Conservation (phyloP, 352 stramenopile genomes). For the Pythium coloratum region DNA sequence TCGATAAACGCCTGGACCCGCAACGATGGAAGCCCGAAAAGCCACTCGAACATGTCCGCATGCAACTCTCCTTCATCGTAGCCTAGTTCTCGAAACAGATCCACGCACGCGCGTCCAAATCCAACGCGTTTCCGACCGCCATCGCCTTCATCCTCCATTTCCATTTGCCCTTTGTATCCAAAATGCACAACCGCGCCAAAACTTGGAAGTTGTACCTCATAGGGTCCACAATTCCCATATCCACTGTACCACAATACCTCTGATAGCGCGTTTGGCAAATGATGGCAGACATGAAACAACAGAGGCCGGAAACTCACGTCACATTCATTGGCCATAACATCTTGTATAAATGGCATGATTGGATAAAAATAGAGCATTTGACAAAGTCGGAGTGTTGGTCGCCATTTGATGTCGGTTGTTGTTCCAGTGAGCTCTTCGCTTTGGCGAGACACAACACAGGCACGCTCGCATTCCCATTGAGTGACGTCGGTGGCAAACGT, state of each 20-base stretch:
- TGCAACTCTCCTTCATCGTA: constrained; percentile 36
- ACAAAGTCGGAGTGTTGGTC: constrained; percentile 19
- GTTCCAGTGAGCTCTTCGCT: constrained; percentile 1
- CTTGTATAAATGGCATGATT: background rate
- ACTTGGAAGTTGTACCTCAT: background rate
- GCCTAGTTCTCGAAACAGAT: constrained; percentile 37
- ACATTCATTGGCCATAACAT: background rate
- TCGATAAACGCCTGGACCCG: constrained; percentile 48
- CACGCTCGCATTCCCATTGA: constrained; percentile 8
- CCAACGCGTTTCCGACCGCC: constrained; percentile 6
- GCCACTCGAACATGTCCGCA: constrained; percentile 35
- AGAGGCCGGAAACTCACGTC: background rate
- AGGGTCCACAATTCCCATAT: background rate
- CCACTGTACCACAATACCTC: background rate
- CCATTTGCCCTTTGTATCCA: constrained; percentile 8
- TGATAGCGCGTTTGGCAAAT: background rate
- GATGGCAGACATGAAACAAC: background rate
- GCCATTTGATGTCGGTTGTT: constrained; percentile 17
- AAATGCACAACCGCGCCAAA: background rate
- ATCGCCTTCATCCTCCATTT: background rate
- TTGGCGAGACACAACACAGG: constrained; percentile 4
- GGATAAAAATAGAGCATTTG: background rate
- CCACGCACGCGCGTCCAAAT: constrained; percentile 34
- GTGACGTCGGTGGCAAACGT: constrained; percentile 2
- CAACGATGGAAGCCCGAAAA: constrained; percentile 43